Percentiles rank a stretch among this genome's conserved stretches.
Conservation (phyloP, 176 grass and related monocot genomes). For the Rhipidocladum racemiflorum region DNA sequence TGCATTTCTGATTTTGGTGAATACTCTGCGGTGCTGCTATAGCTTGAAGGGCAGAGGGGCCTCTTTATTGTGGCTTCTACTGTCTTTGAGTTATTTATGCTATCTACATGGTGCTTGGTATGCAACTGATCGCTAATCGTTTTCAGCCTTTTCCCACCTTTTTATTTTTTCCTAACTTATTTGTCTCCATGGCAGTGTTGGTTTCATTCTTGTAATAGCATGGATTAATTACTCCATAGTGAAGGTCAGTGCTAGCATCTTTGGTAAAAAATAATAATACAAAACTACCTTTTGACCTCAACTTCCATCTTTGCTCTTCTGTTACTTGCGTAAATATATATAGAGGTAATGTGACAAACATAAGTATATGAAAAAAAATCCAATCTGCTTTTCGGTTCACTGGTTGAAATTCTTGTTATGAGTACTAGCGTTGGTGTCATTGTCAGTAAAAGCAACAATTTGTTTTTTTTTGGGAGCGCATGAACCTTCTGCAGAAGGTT, state of each 20-base stretch:
- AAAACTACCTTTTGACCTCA: background rate
- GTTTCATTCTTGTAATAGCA: slow-evolving; percentile 69
- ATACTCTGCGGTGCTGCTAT: slow-evolving; percentile 45
- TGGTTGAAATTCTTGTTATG: no score
- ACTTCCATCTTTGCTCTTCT: background rate
- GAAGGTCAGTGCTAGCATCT: slow-evolving; percentile 59
- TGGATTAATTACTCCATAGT: slow-evolving; percentile 65
- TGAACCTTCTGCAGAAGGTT: no score
- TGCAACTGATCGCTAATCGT: background rate
- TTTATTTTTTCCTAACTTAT: slow-evolving; percentile 17
- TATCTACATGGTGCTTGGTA: slow-evolving; percentile 98
- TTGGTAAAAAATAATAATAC: background rate
- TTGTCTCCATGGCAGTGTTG: slow-evolving; percentile 52
- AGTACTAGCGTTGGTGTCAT: no score
- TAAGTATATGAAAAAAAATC: background rate
- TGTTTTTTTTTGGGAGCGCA: no score
- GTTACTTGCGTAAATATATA: background rate
- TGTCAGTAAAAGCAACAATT: no score
- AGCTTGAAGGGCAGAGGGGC: slow-evolving; percentile 61
- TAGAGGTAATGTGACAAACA: background rate
- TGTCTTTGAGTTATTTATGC: slow-evolving; percentile 71
- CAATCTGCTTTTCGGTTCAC: background rate
- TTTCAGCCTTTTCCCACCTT: background rate
- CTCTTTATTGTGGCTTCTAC: slow-evolving; percentile 70
- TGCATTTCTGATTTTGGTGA: slow-evolving; percentile 51